Evolutionary conservation across 1,284 basidiomycete species (phyloP).

Genomic region (Papiliotrema terrestris): DNA sequence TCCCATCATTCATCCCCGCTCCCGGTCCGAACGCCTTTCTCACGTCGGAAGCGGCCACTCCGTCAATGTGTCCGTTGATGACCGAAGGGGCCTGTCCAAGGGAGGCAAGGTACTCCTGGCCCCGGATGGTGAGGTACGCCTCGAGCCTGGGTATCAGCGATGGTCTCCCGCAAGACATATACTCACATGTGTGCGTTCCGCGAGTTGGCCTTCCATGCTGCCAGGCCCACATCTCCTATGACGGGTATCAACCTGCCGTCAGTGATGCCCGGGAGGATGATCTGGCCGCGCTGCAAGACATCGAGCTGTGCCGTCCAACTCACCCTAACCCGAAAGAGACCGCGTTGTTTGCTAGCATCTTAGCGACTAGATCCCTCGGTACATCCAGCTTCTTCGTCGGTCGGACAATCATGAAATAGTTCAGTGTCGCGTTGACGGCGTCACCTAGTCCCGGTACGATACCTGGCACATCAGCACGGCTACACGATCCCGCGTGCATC

Average conservation of each 20-base stretch:
- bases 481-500: too few relatives aligned
- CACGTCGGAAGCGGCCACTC: conserved; percentile 1
- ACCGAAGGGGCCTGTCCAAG: conserved; percentile 10
- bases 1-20: not conserved
- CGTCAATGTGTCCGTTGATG: conserved; percentile 4
- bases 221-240: conserved; percentile 69
- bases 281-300: too few relatives aligned
- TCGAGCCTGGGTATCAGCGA: conserved; percentile 32
- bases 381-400: conserved; percentile 65
- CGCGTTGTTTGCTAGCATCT: conserved; percentile 77
- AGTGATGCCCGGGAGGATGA: not conserved
- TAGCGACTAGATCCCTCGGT: conserved; percentile 63
- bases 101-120: conserved; percentile 38
- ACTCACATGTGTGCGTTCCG: conserved; percentile 63
- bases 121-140: conserved; percentile 41
- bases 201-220: conserved; percentile 83
- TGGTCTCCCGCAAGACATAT: not conserved
- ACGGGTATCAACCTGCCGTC: conserved; percentile 60
- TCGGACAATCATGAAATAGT: conserved; percentile 73
- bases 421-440: conserved; percentile 49
- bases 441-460: conserved; percentile 47
- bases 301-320: conserved; percentile 4
- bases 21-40: conserved; percentile 3
- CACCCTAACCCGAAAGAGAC: conserved; percentile 65
- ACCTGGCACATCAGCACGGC: conserved; percentile 16